Conservation (phyloP, 345 rosid genomes). For the Pistacia integerrima region DNA sequence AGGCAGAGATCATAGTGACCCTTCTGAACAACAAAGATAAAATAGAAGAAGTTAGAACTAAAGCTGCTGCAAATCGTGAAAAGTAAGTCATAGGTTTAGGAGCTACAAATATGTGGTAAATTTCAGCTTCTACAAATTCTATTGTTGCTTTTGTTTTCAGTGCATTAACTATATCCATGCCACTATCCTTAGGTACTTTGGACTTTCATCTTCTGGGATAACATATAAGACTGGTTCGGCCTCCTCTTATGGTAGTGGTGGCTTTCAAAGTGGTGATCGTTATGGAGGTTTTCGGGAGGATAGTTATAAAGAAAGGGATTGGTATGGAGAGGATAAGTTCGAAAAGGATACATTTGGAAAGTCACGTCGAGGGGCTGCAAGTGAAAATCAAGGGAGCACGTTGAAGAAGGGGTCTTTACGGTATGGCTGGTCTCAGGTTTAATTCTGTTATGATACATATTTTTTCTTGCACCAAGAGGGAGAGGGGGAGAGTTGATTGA, state of each 20-base stretch:
- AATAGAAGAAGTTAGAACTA: constrained; percentile 82
- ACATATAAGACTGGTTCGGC: constrained; percentile 69
- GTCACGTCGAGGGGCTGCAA: constrained; percentile 43
- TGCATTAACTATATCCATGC: constrained; percentile 21
- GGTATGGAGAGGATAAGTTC: constrained; percentile 35
- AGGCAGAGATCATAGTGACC: constrained; percentile 72
- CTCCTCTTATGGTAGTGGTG: constrained; percentile 56
- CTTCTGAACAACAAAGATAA: constrained; percentile 85
- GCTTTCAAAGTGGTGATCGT: constrained; percentile 51
- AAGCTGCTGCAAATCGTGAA: constrained; percentile 90
- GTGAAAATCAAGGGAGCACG: constrained; percentile 42
- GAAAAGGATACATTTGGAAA: constrained; percentile 61
- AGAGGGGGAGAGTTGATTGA: background rate
- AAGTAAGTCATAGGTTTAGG: constrained; percentile 55
- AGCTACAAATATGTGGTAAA: constrained; percentile 13
- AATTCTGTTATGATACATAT: constrained; percentile 8
- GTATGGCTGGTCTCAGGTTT: constrained; percentile 51
- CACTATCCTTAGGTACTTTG: constrained; percentile 63
- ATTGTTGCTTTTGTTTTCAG: constrained; percentile 1
- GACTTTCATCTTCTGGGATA: constrained; percentile 85
- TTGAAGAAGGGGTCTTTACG: constrained; percentile 48
- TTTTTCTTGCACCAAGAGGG: background rate
- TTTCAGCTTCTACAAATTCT: constrained; percentile 2
- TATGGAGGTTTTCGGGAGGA: constrained; percentile 60
- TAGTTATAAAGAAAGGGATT: constrained; percentile 51